These are phyloP conservation scores for Alternaria alternata DNA, from an alignment of 2,329 filamentous ascomycete species.

Conservation along the genomic window DNA sequence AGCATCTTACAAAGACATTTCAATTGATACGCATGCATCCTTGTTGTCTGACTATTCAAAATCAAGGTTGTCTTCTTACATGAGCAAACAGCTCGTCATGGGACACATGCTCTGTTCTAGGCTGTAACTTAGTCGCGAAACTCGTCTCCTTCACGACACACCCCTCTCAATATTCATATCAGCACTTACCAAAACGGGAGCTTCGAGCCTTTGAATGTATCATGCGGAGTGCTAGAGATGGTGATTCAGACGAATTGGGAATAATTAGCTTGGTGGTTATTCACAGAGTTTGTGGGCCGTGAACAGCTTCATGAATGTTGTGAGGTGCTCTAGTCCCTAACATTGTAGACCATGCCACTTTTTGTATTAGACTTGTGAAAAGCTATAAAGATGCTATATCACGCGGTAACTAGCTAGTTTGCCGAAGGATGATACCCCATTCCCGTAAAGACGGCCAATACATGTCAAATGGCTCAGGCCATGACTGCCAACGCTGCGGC, in stretches of 20 bases:
- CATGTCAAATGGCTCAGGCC: slow-evolving; percentile 22
- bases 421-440: slow-evolving; percentile 13
- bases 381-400: slow-evolving; percentile 25
- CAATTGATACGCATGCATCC: not conserved
- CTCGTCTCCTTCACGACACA: too few species aligned
- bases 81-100: too few species aligned
- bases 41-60: not conserved
- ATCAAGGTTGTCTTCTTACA: too few species aligned
- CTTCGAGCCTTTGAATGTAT: too few species aligned
- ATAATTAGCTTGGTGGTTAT: not conserved
- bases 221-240: too few species aligned
- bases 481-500: slow-evolving; percentile 31
- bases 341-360: slow-evolving; percentile 10
- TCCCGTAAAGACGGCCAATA: slow-evolving; percentile 20
- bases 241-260: too few species aligned
- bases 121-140: too few species aligned
- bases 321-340: not conserved
- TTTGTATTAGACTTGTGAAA: slow-evolving; percentile 27
- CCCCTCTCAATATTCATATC: not conserved
- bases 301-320: not conserved
- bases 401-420: slow-evolving; percentile 22
- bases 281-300: not conserved
- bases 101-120: too few species aligned
- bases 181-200: not conserved
- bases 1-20: slow-evolving; percentile 1